Base-by-base conservation (phyloP, 768 basidiomycete species). In the Amyloporia xantha region DNA sequence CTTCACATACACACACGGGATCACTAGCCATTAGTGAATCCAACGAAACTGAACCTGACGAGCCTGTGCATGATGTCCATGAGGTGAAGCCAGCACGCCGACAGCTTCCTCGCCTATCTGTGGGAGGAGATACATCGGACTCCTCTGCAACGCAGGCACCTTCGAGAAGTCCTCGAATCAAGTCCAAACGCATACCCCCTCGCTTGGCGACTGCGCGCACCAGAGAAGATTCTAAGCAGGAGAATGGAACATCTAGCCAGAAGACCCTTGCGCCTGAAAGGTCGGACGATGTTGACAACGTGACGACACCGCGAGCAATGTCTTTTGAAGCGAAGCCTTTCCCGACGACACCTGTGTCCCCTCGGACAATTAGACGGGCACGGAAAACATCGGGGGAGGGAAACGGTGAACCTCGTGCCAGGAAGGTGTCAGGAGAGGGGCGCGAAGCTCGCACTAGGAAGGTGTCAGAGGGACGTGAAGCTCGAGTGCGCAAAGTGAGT, bases 301-400 rank as follows among this genome's bases (percentile, higher is more conserved):
- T 69, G 17, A 67, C 68, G 38, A 89, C 86, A 4, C 87, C 86
- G 2, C 78, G 68, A 48, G 77, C 76, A 17, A 58, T 69, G 19
- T 69, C 58, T 12, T 84, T 86, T 57, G 72, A 73, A 62, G 65
- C 59, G 41, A 50, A 49, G 41, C 17, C 41, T 4, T 41, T 49
- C 11, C 58, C 62, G 9, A 49, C 63, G 10, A 60, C 66, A 12
- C 60, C 70, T 5, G 54, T 62, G 10, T 58, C 62, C 4, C 64
- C 58, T 15, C 60, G 51, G 9, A 54, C 64, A 1, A 53, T 63
- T 3, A 50, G 57, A 23, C 52, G 57, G 5, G 27, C 46, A 9
- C 56, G 59, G 12, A 62, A 62, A 49, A 41, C 44, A 10, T 62
- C 61, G 17, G 51, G 50, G 2, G 59, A 62, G 9, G 33, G 30